Evolutionary conservation across 164 flowering plant species (phyloP), one percentile per base, ranked within the genome.

Genomic region (Aristolochia fimbriata): DNA sequence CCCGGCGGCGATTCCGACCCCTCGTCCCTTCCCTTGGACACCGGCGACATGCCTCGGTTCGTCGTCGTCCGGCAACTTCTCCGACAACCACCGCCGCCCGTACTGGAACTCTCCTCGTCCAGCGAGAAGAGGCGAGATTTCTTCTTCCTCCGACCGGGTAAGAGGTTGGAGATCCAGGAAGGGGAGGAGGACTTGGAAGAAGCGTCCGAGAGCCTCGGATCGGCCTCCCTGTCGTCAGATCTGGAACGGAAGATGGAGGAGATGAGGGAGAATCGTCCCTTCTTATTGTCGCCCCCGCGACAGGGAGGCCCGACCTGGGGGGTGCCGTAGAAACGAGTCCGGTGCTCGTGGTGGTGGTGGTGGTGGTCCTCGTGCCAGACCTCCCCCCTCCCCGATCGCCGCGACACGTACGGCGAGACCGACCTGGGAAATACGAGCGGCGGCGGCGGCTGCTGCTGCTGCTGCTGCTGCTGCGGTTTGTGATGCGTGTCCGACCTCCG

Each of bases 31-130:
- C 49, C 55, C 55, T 15, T 65, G 58, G 2, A 16, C 33, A 62
- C 83, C 2, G 95, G 96, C 20, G 98, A 88, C 95, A 92, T 80
- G 70, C 98, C 98, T 0, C 89, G 78, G 68, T 77, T 75, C 16
- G 62, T 46, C 16, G 62, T 46, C n/a, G 58, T 20, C 51, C 65
- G 69, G 24, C 62, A 48, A 13, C 63, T 63, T 17, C 65, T 64
- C 23, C 77, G 72, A 1, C 55, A 25, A 15, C 48, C 43, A 15
- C 48, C 43, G 20, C 27, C 20, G 21, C 30, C 41, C 30, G 16
- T n/a, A 3, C 21, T 17, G 31, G 49, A 23, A 24, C 16, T 30
- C 15, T 64, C 56, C 46, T 55, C 61, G 24, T 55, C 61, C 20
- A 64, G 57, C 24, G 63, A 52, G 57, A 60, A 60, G 33, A 62